Conservation (phyloP, 371 early-diverging fungal genomes). For the Blastocladiella emersonii region DNA sequence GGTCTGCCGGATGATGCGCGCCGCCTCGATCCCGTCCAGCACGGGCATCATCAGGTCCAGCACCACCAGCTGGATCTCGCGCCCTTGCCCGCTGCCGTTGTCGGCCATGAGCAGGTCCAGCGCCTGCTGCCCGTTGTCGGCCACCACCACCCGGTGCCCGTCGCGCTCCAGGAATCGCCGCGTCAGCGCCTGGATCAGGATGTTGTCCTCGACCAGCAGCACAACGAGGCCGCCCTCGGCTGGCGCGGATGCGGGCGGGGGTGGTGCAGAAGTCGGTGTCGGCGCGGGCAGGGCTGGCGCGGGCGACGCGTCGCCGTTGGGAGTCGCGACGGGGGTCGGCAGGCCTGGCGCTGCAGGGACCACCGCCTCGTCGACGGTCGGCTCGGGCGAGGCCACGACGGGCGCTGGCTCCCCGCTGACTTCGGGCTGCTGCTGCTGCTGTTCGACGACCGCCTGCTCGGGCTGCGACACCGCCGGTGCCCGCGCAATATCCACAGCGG, state of each 20-base stretch:
- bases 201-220: conserved; percentile 15
- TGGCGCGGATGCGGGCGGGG: not conserved
- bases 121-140: conserved; percentile 15
- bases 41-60: conserved; percentile 9
- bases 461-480: too few relatives aligned
- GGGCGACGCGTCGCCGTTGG: too few relatives aligned
- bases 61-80: not conserved
- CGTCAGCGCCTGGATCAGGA: conserved; percentile 12
- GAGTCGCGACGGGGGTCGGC: too few relatives aligned
- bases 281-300: too few relatives aligned
- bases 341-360: too few relatives aligned
- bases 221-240: conserved; percentile 4
- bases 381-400: too few relatives aligned
- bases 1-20: not conserved
- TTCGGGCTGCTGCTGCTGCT: too few relatives aligned
- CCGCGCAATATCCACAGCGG: too few relatives aligned
- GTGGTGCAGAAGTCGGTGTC: not conserved
- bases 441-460: too few relatives aligned
- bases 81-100: too few relatives aligned
- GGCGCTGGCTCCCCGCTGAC: too few relatives aligned
- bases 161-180: conserved; percentile 9
- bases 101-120: conserved; percentile 8
- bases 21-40: not conserved
- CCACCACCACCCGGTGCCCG: conserved; percentile 9
- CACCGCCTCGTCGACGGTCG: too few relatives aligned